Conservation (phyloP, 768 basidiomycete species). For the Amanita thiersii region DNA sequence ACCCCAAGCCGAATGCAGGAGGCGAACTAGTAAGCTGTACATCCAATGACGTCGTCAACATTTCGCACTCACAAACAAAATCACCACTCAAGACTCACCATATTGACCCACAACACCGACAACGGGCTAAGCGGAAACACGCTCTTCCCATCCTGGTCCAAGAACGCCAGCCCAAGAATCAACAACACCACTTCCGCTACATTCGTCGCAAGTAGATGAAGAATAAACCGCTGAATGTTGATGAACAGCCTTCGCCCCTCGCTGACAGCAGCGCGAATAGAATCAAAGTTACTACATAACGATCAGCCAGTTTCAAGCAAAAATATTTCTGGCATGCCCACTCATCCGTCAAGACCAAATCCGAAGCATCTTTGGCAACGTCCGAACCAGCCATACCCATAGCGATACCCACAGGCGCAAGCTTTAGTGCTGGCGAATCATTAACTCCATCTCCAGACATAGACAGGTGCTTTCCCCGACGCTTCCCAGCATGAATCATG, state of each 20-base stretch:
- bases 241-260: conserved; percentile 30
- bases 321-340: conserved; percentile 18
- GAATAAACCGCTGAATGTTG: conserved; percentile 49
- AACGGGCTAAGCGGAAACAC: background rate
- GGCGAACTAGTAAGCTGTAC: too few relatives aligned
- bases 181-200: background rate
- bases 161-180: background rate
- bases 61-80: too few relatives aligned
- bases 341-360: conserved; percentile 53
- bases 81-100: background rate
- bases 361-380: conserved; percentile 47
- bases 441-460: conserved; percentile 53
- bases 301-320: too few relatives aligned
- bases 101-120: background rate
- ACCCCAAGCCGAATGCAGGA: conserved; percentile 27
- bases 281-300: background rate
- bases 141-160: background rate
- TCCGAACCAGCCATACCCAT: conserved; percentile 52
- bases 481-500: conserved; percentile 53
- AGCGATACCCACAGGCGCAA: conserved; percentile 47
- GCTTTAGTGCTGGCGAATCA: conserved; percentile 49
- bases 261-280: background rate
- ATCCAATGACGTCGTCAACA: too few relatives aligned
- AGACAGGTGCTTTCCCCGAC: conserved; percentile 41
- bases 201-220: conserved; percentile 16